phyloP scores from a whole-genome alignment of 2,329 filamentous ascomycete genomes.

The Colletotrichum orchidophilum region DNA sequence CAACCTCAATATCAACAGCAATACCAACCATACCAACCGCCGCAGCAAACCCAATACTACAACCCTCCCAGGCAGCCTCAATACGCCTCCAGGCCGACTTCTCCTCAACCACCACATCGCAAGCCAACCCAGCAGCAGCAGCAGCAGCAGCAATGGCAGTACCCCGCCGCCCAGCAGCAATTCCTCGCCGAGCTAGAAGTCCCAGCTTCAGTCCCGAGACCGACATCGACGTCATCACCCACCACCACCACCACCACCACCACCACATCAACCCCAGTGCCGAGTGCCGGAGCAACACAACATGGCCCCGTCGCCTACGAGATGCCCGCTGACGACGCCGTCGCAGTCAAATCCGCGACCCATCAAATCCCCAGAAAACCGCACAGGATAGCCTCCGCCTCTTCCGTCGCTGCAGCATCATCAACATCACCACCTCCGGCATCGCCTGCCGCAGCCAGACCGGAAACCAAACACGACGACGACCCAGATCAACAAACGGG shows the following conservation, averaged over 20 bases:
- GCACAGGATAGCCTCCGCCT: neutral
- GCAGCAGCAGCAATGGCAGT: neutral
- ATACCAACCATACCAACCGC: slow-evolving; percentile 14
- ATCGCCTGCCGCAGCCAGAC: neutral
- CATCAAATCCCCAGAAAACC: neutral
- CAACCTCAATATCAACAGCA: slow-evolving; percentile 5
- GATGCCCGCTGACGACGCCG: slow-evolving; percentile 20
- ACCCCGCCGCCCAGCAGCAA: slow-evolving; percentile 14
- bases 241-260: neutral
- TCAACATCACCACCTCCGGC: neutral
- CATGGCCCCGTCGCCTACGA: slow-evolving; percentile 4
- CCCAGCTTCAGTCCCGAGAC: neutral
- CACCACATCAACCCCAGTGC: neutral
- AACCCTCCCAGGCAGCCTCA: slow-evolving; percentile 17
- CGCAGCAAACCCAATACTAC: slow-evolving; percentile 25
- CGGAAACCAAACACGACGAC: neutral
- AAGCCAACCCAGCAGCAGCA: neutral
- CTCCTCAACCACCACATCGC: neutral
- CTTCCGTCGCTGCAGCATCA: neutral
- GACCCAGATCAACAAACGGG: neutral
- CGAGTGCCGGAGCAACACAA: neutral
- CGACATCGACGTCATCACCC: neutral
- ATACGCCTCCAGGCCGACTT: neutral
- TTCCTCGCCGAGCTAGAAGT: slow-evolving; percentile 34
- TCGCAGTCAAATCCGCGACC: neutral